Percentiles rank a stretch among this genome's conserved stretches.
phyloP scores from a whole-genome alignment of 495 filamentous ascomycete species.

The Lichenothelia convexa region DNA sequence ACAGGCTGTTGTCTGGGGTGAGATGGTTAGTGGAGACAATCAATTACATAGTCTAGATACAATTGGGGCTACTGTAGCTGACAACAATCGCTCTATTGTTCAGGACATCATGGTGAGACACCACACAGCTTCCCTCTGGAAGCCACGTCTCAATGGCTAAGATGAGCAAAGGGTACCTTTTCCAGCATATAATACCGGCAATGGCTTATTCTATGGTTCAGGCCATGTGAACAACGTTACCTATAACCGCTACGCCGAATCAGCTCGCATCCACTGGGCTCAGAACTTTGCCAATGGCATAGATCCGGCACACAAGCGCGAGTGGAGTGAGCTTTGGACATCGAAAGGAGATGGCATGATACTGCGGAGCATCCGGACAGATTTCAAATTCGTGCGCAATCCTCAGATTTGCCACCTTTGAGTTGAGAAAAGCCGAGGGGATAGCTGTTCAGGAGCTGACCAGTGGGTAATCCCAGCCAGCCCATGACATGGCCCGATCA shows the following conservation, averaged over 20 bases:
- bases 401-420: not conserved
- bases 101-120: conserved; percentile 41
- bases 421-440: too few relatives aligned
- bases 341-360: conserved; percentile 57
- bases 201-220: conserved; percentile 11
- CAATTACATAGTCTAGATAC: too few relatives aligned
- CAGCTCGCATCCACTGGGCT: conserved; percentile 66
- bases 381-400: conserved; percentile 72
- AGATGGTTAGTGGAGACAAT: too few relatives aligned
- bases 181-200: not conserved
- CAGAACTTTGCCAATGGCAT: conserved; percentile 52
- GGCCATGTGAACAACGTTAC: conserved; percentile 81
- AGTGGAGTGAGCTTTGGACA: conserved; percentile 56
- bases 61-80: not conserved
- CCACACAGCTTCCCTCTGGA: not conserved
- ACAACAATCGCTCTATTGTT: conserved; percentile 3
- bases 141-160: not conserved
- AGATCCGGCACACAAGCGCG: conserved; percentile 42
- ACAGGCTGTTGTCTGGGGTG: conserved; percentile 74
- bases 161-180: conserved; percentile 13
- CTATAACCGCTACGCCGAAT: conserved; percentile 74
- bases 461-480: too few relatives aligned
- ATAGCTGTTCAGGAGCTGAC: too few relatives aligned
- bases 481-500: conserved; percentile 79
- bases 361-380: conserved; percentile 57